Base-by-base conservation (phyloP, 371 early-diverging fungal genomes). In the Haplosporangium sp. region DNA sequence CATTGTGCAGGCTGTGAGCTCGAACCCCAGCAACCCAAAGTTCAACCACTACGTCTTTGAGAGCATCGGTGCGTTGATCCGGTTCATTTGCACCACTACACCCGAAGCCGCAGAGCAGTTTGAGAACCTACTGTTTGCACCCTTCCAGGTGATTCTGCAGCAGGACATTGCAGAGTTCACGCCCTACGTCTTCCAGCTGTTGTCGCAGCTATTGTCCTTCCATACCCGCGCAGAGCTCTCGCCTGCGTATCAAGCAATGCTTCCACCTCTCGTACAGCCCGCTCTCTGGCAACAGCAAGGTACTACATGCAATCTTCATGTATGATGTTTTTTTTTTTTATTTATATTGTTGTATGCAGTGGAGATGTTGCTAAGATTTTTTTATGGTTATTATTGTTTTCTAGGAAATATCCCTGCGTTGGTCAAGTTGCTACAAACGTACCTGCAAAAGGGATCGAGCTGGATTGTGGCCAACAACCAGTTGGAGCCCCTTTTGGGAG, bases 21-120 rank as follows among this genome's bases (percentile, higher is more conserved):
- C 87, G 64, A 99, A 99, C 75, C 99, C 99, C 13, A 93, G 94
- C 82, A 98, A 99, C 83, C 98, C 99, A 5, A 91, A 90, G 56
- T 99, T 98, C 92, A 97, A 95, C 81, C 98, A 99, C 82, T 98
- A 90, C 81, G 82, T 94, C 36, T 99, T 98, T 81, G 99, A 99
- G 81, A 87, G 95, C 18, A 87, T 99, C 57, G 95, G 94, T 18
- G 91, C 94, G 8, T 77, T 98, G 74, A 92, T 97, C 67, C 85
- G 94, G 85, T 89, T 89, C 66, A 86, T 88, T 36, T 90, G 88
- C 59, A 85, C 84, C 14, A 81, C 86, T 23, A 86, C 94, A 14
- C 88, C 90, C 0, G 84, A 76, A 9, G 87, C 92, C 0, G 87
- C 96, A 10, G 82, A 68, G 43, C 88, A 92, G 63, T 96, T 98